These are phyloP conservation scores for Acanthochlamys bracteata DNA, from an alignment of 106 monocot genomes.

Conservation along the genomic window DNA sequence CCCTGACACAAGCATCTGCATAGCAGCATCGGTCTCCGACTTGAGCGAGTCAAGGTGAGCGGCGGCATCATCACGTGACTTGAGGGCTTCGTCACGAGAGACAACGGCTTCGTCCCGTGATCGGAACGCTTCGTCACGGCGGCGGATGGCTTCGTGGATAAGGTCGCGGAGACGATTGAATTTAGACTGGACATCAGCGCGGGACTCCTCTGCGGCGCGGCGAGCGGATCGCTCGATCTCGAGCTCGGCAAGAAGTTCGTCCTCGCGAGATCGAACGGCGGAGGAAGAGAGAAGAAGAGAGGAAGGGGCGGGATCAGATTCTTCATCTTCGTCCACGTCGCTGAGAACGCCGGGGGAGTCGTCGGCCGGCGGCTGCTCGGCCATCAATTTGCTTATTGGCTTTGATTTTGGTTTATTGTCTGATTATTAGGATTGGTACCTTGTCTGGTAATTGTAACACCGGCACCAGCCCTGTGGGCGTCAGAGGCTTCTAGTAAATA, in stretches of 20 bases:
- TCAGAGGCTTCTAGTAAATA: no score
- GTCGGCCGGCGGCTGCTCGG: constrained; percentile 2
- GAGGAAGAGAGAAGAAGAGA: constrained; percentile 1
- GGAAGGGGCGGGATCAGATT: constrained; percentile 9
- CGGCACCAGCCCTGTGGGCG: no score
- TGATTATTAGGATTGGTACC: no score
- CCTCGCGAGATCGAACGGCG: constrained; percentile 22
- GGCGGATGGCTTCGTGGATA: constrained; percentile 31
- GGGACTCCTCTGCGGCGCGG: constrained; percentile 38
- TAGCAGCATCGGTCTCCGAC: constrained; percentile 51
- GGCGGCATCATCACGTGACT: constrained; percentile 13
- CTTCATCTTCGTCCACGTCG: constrained; percentile 78
- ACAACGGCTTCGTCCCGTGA: constrained; percentile 11
- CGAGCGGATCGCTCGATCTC: constrained; percentile 61
- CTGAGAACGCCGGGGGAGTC: constrained; percentile 55
- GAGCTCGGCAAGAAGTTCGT: constrained; percentile 54
- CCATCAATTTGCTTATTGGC: no score
- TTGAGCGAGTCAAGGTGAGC: constrained; percentile 20
- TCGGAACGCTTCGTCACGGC: constrained; percentile 46
- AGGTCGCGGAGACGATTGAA: constrained; percentile 46
- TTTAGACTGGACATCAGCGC: constrained; percentile 24
- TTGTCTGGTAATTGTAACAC: no score
- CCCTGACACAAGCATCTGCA: constrained; percentile 73
- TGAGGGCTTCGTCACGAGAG: constrained; percentile 5
- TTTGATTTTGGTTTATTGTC: no score